phyloP scores from a whole-genome alignment of 2,329 filamentous ascomycete species.

The Claviceps sorghi region DNA sequence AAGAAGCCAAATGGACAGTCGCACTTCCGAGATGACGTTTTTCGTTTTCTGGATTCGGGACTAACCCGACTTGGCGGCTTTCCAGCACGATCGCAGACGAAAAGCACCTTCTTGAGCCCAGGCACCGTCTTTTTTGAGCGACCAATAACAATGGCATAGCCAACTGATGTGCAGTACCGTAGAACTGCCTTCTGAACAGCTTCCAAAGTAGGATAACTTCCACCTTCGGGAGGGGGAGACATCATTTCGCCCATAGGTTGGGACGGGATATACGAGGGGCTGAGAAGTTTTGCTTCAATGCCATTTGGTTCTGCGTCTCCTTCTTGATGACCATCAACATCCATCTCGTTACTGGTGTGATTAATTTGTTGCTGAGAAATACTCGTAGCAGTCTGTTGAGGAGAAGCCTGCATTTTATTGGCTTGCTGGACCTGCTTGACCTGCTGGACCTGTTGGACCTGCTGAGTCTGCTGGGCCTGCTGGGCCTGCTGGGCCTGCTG shows the following conservation, averaged over 20 bases:
- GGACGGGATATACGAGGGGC: conserved; percentile 35
- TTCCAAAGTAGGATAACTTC: conserved; percentile 49
- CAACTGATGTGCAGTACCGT: conserved; percentile 51
- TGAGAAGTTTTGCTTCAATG: conserved; percentile 32
- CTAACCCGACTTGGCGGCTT: conserved; percentile 48
- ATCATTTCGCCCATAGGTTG: conserved; percentile 44
- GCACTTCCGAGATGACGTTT: conserved; percentile 54
- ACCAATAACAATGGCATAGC: conserved; percentile 54
- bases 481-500: background rate
- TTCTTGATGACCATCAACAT: conserved; percentile 35
- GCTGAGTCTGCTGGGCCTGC: background rate
- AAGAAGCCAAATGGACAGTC: conserved; percentile 58
- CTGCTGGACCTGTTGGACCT: conserved; percentile 17
- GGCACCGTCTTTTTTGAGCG: conserved; percentile 54
- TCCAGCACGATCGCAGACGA: conserved; percentile 51
- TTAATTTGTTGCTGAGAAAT: conserved; percentile 25
- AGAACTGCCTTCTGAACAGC: conserved; percentile 50
- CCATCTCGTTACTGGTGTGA: conserved; percentile 35
- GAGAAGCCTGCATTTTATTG: conserved; percentile 17
- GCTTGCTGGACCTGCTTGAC: conserved; percentile 19
- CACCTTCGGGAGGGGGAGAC: conserved; percentile 49
- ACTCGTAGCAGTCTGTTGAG: conserved; percentile 20
- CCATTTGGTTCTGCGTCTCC: conserved; percentile 29
- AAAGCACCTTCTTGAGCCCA: conserved; percentile 51
- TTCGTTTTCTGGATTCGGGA: conserved; percentile 48